A percentile compares a stretch with the other conserved stretches of the same genome.
Conservation (phyloP, 129 eudicot genomes). For the Flaveria linearis region DNA sequence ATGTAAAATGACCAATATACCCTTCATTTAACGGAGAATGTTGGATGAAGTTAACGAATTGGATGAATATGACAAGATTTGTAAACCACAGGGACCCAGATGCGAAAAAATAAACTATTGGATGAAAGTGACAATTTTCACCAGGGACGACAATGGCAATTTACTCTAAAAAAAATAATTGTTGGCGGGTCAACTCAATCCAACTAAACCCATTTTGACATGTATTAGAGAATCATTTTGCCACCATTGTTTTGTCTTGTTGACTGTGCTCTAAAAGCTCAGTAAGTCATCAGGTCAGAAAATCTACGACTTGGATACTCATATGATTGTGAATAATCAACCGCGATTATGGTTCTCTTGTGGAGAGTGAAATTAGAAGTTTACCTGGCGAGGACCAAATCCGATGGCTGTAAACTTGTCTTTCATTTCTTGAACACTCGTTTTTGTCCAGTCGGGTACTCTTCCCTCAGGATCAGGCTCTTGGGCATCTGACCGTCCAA, state of each 20-base stretch:
- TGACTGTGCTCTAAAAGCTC: neutral
- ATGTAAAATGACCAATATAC: too few relatives aligned
- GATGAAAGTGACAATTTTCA: too few relatives aligned
- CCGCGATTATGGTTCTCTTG: neutral
- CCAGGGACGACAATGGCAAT: too few relatives aligned
- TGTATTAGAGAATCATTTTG: neutral
- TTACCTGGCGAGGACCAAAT: constrained; percentile 96
- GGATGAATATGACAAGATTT: too few relatives aligned
- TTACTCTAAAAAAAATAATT: too few relatives aligned
- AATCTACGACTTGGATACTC: too few relatives aligned
- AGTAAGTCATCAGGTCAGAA: neutral
- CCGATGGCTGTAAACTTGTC: constrained; percentile 75
- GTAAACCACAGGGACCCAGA: too few relatives aligned
- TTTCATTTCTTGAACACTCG: constrained; percentile 89
- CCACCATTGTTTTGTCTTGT: neutral
- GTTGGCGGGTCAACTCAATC: neutral
- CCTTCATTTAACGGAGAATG: too few relatives aligned
- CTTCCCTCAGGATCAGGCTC: constrained; percentile 98
- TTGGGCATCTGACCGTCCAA: constrained; percentile 81
- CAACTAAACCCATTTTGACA: neutral
- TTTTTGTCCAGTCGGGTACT: constrained; percentile 81
- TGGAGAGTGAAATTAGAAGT: neutral
- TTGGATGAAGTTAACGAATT: too few relatives aligned
- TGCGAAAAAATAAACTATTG: too few relatives aligned
- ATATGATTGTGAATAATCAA: too few relatives aligned